Evolutionary conservation across 1,139 yeast species (phyloP), one percentile per base, ranked within the genome.

Genomic region (Groenewaldozyma sp.): DNA sequence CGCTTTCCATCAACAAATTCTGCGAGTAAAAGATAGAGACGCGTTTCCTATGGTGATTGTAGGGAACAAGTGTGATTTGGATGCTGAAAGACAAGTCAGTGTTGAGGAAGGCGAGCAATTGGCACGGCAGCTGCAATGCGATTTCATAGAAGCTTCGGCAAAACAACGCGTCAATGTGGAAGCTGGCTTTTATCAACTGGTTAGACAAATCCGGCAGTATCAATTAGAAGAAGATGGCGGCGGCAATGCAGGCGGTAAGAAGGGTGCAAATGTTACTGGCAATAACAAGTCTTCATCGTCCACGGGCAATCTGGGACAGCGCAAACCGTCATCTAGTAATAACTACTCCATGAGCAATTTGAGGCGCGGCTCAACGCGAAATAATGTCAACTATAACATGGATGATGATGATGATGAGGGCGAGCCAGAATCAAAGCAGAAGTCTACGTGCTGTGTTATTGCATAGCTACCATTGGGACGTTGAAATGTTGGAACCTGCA

Each of bases 151-250:
- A 63, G 84, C 97, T 2, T 78, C 91, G 40, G 98, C 98, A 26
- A 87, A 91, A 67, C 88, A 82, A 58, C 77, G 94, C 50, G 77
- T 86, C 59, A 88, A 91, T 54, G 97, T 93, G 39, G 96, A 91
- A 59, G 94, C 86, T 54, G 86, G 94, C 2, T 91, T 93, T 60
- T 80, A 71, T 55, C 81, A 77, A 32, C 67, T 83, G 48, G 93
- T 82, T 7, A 70, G 88, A 48, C 70, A 73, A 36, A 78, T 82
- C 42, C 67, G 80, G 49, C 68, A 61, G 35, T 62, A 56, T 49
- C 60, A 71, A 45, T 63, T n/a, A 27, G 31, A 27, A 27, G 22
- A 29, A 5, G 18, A 14, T 16, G 6, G 16, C 14, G 18, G 9
- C 7, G 18, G 17, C 18, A 21, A 29, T 14, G 22, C 33, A 14